Percentiles rank a stretch among this genome's conserved stretches.
Conservation (phyloP, 2,329 filamentous ascomycete genomes). For the Trichophyton schoenleinii region DNA sequence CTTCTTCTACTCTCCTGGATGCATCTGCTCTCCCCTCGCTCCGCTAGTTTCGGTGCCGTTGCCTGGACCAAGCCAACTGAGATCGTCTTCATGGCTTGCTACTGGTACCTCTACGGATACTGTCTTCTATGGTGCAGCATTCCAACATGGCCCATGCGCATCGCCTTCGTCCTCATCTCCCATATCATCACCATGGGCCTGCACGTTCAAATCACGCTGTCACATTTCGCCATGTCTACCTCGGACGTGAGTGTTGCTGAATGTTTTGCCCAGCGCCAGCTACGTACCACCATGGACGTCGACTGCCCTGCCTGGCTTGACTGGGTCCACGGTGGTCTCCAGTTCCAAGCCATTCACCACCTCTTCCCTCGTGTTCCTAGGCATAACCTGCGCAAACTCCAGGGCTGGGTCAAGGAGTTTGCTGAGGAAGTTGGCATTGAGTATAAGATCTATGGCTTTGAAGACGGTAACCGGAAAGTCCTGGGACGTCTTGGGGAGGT, state of each 20-base stretch:
- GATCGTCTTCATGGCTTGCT: conserved; percentile 59
- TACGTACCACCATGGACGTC: conserved; percentile 86
- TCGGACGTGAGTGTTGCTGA: conserved; percentile 69
- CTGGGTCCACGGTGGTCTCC: conserved; percentile 75
- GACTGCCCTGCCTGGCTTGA: conserved; percentile 80
- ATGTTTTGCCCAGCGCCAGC: conserved; percentile 80
- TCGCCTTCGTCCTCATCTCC: conserved; percentile 64
- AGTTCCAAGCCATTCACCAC: conserved; percentile 82
- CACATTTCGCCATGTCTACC: conserved; percentile 88
- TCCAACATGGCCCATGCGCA: conserved; percentile 54
- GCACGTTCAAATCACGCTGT: conserved; percentile 80
- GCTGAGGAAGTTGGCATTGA: conserved; percentile 74
- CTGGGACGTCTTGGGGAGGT: conserved; percentile 62
- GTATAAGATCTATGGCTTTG: conserved; percentile 75
- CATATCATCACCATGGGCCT: conserved; percentile 70
- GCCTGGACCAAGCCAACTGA: conserved; percentile 76
- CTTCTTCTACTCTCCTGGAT: conserved; percentile 71
- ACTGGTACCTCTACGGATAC: conserved; percentile 81
- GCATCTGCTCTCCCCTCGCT: conserved; percentile 57
- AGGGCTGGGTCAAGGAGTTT: conserved; percentile 66
- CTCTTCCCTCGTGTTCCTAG: conserved; percentile 70
- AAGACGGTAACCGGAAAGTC: conserved; percentile 64
- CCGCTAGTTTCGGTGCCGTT: conserved; percentile 61
- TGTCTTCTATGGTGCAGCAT: conserved; percentile 60
- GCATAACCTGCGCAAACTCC: conserved; percentile 65